phyloP scores from a whole-genome alignment of 2,329 filamentous ascomycete species.

The Cercospora canescens region DNA sequence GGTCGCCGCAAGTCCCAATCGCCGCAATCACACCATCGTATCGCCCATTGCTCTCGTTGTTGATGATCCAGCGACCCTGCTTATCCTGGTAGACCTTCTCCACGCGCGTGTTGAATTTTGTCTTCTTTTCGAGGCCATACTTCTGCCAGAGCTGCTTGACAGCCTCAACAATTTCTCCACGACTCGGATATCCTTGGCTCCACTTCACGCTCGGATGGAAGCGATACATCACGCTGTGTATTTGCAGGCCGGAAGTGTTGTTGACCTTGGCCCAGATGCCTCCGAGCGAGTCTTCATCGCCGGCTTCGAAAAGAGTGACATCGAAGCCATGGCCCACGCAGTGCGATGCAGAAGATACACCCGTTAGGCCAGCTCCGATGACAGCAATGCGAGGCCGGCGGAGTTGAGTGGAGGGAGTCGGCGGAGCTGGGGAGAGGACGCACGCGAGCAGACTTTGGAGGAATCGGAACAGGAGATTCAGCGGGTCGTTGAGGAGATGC shows the following conservation, averaged over 20 bases:
- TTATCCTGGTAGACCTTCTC: conserved; percentile 69
- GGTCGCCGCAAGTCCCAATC: conserved; percentile 77
- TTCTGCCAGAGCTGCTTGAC: conserved; percentile 71
- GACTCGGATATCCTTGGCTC: conserved; percentile 73
- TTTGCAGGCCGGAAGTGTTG: conserved; percentile 78
- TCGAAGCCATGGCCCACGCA: conserved; percentile 86
- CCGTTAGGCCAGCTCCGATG: conserved; percentile 61
- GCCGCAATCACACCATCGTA: conserved; percentile 81
- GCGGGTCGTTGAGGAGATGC: conserved; percentile 40
- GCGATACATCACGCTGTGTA: conserved; percentile 83
- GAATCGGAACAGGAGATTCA: conserved; percentile 64
- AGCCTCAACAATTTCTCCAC: conserved; percentile 72
- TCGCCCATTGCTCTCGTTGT: conserved; percentile 65
- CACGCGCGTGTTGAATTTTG: conserved; percentile 70
- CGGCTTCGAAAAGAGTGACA: conserved; percentile 75
- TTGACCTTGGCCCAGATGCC: conserved; percentile 56
- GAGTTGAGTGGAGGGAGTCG: conserved; percentile 58
- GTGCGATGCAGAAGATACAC: conserved; percentile 76
- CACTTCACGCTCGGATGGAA: conserved; percentile 81
- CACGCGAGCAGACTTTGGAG: conserved; percentile 64
- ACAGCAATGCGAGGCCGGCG: conserved; percentile 58
- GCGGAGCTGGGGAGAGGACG: conserved; percentile 70
- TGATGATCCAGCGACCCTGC: conserved; percentile 74
- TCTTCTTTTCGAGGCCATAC: conserved; percentile 70
- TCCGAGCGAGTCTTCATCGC: conserved; percentile 59